phyloP scores from a whole-genome alignment of 1,139 yeast genomes.

The Suhomyces anneliseae region DNA sequence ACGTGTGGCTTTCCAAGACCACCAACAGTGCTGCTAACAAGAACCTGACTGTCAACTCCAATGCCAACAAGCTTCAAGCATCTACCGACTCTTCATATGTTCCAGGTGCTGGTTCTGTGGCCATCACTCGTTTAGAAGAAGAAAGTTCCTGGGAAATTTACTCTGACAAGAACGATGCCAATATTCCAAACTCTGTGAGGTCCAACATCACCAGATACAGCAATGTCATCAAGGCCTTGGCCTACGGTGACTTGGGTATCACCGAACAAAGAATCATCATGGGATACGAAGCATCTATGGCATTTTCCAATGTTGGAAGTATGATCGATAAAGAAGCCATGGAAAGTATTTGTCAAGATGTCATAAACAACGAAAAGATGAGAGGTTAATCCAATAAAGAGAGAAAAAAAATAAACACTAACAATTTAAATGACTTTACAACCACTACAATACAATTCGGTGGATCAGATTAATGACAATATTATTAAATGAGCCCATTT shows the following conservation, averaged over 20 bases:
- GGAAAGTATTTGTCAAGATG: constrained; percentile 72
- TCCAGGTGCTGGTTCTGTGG: constrained; percentile 61
- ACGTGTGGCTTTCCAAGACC: constrained; percentile 86
- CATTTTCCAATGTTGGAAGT: constrained; percentile 69
- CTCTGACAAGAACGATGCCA: constrained; percentile 78
- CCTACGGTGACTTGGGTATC: constrained; percentile 80
- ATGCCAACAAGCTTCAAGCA: constrained; percentile 38
- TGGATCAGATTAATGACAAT: no score
- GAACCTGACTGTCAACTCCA: constrained; percentile 17
- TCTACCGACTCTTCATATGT: constrained; percentile 45
- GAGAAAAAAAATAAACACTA: no score
- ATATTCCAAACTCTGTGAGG: constrained; percentile 59
- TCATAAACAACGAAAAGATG: constrained; percentile 71
- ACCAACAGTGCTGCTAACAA: constrained; percentile 16
- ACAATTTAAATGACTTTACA: no score
- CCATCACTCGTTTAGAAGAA: constrained; percentile 87
- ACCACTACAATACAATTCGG: no score
- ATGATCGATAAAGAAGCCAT: constrained; percentile 74
- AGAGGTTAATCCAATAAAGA: constrained; percentile 45
- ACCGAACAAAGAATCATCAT: constrained; percentile 75
- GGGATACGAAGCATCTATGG: constrained; percentile 89
- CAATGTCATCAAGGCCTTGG: constrained; percentile 79
- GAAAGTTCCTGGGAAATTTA: constrained; percentile 96
- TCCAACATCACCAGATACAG: constrained; percentile 81
- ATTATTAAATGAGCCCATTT: no score